phyloP scores from a whole-genome alignment of 2,329 filamentous ascomycete species.

The Lachnellula suecica region DNA sequence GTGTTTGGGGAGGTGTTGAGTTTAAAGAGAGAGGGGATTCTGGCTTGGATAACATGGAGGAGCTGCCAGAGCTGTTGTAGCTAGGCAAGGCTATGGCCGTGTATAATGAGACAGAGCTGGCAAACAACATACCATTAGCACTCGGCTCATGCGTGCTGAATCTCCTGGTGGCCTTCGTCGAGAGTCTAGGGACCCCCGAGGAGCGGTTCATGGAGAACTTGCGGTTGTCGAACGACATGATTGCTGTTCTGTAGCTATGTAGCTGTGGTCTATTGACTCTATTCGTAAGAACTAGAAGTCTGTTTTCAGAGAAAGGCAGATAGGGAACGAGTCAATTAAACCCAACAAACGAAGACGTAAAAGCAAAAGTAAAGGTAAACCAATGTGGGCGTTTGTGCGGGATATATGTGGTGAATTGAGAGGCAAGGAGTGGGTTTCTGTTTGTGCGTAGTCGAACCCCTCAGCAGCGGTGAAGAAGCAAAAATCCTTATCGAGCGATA shows the following conservation, averaged over 20 bases:
- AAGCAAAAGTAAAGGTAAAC: no score
- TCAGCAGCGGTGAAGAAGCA: no score
- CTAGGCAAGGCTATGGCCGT: slow-evolving; percentile 24
- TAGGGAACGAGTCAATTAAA: neutral
- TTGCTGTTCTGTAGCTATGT: slow-evolving; percentile 3
- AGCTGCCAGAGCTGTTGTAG: slow-evolving; percentile 17
- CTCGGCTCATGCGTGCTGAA: slow-evolving; percentile 61
- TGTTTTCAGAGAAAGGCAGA: neutral
- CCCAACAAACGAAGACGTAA: no score
- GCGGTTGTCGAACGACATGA: slow-evolving; percentile 48
- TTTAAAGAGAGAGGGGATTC: no score
- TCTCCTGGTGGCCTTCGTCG: slow-evolving; percentile 41
- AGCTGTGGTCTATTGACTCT: neutral
- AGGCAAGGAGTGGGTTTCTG: no score
- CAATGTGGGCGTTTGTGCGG: no score
- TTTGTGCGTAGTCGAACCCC: no score
- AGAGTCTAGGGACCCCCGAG: slow-evolving; percentile 58
- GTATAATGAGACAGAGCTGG: no score
- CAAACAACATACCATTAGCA: slow-evolving; percentile 47
- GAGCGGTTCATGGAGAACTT: slow-evolving; percentile 69
- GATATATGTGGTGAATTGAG: no score
- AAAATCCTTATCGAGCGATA: no score
- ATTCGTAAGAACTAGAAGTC: neutral
- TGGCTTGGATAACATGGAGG: no score
- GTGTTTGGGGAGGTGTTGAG: no score